These are phyloP conservation scores for Alternaria ethzedia DNA, from an alignment of 2,329 filamentous ascomycete genomes.

Conservation along the genomic window DNA sequence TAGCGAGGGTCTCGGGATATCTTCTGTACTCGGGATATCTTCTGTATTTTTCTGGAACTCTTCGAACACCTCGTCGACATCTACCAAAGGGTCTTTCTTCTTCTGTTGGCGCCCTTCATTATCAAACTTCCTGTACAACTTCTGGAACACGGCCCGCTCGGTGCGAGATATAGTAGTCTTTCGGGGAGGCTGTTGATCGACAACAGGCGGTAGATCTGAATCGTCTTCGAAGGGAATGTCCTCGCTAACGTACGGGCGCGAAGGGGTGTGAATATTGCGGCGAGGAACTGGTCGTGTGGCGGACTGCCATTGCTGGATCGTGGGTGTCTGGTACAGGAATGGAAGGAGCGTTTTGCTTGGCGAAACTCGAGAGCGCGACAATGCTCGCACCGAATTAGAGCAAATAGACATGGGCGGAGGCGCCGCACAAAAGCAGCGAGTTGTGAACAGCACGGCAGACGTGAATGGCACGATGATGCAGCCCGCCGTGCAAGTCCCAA, in stretches of 20 bases:
- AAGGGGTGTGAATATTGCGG: conserved; percentile 29
- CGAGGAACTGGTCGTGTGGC: conserved; percentile 22
- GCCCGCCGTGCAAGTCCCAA: conserved; percentile 2
- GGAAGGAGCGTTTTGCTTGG: conserved; percentile 59
- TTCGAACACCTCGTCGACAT: conserved; percentile 38
- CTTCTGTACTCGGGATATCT: conserved; percentile 13
- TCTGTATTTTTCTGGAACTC: neutral
- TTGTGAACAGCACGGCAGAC: neutral
- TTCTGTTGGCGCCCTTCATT: conserved; percentile 25
- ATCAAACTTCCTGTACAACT: conserved; percentile 39
- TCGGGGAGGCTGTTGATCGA: conserved; percentile 24
- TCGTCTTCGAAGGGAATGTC: conserved; percentile 24
- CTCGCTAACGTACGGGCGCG: conserved; percentile 15
- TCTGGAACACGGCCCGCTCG: conserved; percentile 46
- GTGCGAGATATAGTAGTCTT: conserved; percentile 45
- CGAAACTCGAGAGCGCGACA: conserved; percentile 40
- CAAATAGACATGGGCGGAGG: conserved; percentile 39
- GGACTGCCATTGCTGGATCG: conserved; percentile 55
- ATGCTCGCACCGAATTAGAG: conserved; percentile 38
- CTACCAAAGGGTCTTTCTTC: conserved; percentile 18
- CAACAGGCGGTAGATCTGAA: conserved; percentile 20
- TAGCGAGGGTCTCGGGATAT: conserved; percentile 20
- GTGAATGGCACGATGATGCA: neutral
- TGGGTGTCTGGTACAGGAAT: conserved; percentile 76
- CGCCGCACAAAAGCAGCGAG: neutral